Evolutionary conservation across 2,329 filamentous ascomycete species (phyloP).

Genomic region (Fusarium nygamai): DNA sequence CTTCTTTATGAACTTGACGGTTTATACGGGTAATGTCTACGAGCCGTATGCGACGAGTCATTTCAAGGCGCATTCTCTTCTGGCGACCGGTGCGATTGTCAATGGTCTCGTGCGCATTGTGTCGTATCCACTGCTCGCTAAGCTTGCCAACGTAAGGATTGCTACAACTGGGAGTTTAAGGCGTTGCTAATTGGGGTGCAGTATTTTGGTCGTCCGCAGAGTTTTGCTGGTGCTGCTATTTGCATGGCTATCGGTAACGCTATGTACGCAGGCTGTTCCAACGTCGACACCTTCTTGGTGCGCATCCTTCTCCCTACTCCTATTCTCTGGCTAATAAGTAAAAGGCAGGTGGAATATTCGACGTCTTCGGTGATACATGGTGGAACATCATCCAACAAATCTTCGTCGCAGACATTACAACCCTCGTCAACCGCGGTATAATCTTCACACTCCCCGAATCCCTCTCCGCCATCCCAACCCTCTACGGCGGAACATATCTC

Average conservation of each 20-base stretch:
- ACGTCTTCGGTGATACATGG: conserved; percentile 23
- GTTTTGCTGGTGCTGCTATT: conserved; percentile 14
- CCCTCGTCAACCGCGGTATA: conserved; percentile 31
- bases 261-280: conserved; percentile 26
- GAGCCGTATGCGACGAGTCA: conserved; percentile 32
- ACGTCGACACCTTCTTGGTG: conserved; percentile 33
- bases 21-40: conserved; percentile 34
- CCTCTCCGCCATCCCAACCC: conserved; percentile 25
- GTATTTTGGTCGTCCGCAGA: conserved; percentile 29
- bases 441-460: conserved; percentile 30
- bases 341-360: conserved; percentile 32
- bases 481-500: conserved; percentile 32
- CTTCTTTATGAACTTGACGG: conserved; percentile 35
- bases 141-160: conserved; percentile 33
- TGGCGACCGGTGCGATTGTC: conserved; percentile 20
- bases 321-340: not conserved
- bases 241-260: conserved; percentile 26
- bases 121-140: conserved; percentile 23
- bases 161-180: no score
- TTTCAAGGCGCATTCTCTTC: conserved; percentile 28
- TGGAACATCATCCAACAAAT: conserved; percentile 36
- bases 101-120: conserved; percentile 31
- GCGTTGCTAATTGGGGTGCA: not conserved
- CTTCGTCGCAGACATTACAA: conserved; percentile 30
- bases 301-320: rapidly evolving